These are phyloP conservation scores for Ganoderma boninense DNA, from an alignment of 1,284 basidiomycete genomes.

Conservation along the genomic window DNA sequence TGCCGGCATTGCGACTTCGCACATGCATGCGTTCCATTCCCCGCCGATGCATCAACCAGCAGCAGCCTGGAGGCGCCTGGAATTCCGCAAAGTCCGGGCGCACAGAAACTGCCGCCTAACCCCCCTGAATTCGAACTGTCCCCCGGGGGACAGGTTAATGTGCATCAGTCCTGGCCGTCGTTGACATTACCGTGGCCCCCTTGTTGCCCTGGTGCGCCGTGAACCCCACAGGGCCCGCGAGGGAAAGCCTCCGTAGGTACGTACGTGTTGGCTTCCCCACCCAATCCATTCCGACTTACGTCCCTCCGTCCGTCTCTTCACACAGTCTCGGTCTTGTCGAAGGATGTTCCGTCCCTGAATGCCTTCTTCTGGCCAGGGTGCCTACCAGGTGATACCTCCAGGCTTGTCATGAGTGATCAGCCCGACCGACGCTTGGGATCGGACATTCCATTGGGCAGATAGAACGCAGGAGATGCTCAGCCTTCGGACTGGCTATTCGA, in stretches of 20 bases:
- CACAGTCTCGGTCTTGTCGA: constrained; percentile 5
- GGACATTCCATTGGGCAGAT: constrained; percentile 3
- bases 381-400: constrained; percentile 13
- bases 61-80: constrained; percentile 21
- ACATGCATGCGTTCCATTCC: constrained; percentile 23
- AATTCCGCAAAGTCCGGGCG: constrained; percentile 30
- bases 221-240: not conserved
- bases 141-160: constrained; percentile 9
- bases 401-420: constrained; percentile 10
- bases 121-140: constrained; percentile 20
- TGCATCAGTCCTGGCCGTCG: not conserved
- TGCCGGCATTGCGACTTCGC: constrained; percentile 23
- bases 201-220: constrained; percentile 3
- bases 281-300: constrained; percentile 9
- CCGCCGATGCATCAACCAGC: constrained; percentile 26
- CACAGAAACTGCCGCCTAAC: constrained; percentile 5
- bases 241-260: constrained; percentile 4
- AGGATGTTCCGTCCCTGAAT: constrained; percentile 5
- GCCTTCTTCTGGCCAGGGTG: constrained; percentile 8
- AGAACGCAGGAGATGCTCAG: constrained; percentile 11
- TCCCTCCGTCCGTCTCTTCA: constrained; percentile 8
- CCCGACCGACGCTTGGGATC: constrained; percentile 6
- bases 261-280: not conserved
- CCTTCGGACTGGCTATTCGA: not conserved
- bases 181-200: not conserved